Base-by-base conservation (phyloP, 768 basidiomycete species). In the Kwoniella sp. region DNA sequence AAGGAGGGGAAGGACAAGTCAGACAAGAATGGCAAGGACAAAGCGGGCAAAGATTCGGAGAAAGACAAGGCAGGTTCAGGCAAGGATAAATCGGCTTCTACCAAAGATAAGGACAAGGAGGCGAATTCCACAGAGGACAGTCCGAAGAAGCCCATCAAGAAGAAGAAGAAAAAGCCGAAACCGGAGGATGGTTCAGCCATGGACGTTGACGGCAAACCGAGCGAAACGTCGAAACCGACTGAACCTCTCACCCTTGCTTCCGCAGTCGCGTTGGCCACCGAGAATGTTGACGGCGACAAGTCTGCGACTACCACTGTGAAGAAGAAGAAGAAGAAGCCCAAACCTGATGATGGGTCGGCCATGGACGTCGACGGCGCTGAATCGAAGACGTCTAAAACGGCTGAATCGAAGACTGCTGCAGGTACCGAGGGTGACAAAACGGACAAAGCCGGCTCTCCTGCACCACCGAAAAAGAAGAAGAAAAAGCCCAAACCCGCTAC, bases 141-240 rank as follows among this genome's bases (percentile, higher is more conserved):
- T 23, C 23, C 22, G 15, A 51, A 51, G 50, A 51, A 51, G 20
- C 50, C 50, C 11, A 23, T 51, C 50, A 51, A 51, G 50, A 51
- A 51, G 50, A 51, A 51, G 50, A 51, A 51, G 50, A 51, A 51
- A 28, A 51, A 51, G 26, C 50, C 50, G 5, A 51, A 51, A 51
- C 50, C 50, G 11, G 26, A 51, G 23, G 50, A 51, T 2, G 50
- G 50, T 11, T 9, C 41, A 45, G 41, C 41, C 5, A 45, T 45
- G 41, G 41, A 45, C 3, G 41, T 45, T 20, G 41, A 45, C 17
- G 41, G 17, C 17, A 45, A 45, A 45, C 11, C 41, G 15, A 20
- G 11, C 41, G 41, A 45, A 45, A 17, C 41, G 11, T 20, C 17
- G 11, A 45, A 9, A 45, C 17, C 41, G 5, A 17, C 15, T 17